These are phyloP conservation scores for Gossypium anomalum DNA, from an alignment of 345 rosid genomes.

Conservation along the genomic window DNA sequence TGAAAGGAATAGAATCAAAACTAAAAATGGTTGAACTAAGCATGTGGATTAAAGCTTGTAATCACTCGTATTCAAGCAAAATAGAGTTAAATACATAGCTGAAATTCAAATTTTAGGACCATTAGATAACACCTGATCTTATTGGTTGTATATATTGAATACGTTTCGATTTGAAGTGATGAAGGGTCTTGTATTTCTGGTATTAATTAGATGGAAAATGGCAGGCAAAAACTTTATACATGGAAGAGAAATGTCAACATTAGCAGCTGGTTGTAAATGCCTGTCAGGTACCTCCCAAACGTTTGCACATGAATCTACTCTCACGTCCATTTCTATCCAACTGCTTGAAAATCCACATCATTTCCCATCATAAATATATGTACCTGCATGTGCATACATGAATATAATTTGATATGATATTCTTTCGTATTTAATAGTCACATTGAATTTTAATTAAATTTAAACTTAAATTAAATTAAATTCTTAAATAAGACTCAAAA, in stretches of 20 bases:
- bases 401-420: no score
- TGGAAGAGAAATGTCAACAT: not conserved
- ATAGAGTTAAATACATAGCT: not conserved
- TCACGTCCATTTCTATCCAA: not conserved
- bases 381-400: no score
- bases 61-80: not conserved
- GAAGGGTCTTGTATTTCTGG: not conserved
- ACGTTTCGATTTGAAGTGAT: not conserved
- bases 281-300: not conserved
- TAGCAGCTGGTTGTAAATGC: not conserved
- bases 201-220: not conserved
- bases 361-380: not conserved
- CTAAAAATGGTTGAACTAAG: no score
- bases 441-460: no score
- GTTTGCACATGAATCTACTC: not conserved
- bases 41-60: not conserved
- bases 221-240: not conserved
- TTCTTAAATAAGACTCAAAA: no score
- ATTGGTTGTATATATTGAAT: no score
- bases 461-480: no score
- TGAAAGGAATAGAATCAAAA: not conserved
- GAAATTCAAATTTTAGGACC: no score
- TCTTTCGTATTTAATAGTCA: no score
- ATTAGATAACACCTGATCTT: no score
- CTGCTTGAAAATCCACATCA: not conserved